phyloP scores from a whole-genome alignment of 1,284 basidiomycete species.

The Trichosporon ovoides region DNA sequence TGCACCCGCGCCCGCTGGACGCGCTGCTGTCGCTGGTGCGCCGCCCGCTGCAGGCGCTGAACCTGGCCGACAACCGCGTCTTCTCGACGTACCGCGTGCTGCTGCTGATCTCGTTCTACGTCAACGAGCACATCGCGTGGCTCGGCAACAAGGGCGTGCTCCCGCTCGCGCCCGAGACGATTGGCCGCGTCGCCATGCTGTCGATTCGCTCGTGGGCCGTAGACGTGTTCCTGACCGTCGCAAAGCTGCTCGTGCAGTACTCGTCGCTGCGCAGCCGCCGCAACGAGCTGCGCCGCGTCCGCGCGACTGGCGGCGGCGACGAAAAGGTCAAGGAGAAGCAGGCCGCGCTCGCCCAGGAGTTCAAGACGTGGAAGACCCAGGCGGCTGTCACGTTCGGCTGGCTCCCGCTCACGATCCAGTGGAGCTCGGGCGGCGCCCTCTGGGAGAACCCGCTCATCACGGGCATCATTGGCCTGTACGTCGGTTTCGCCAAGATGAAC shows the following conservation, averaged over 20 bases:
- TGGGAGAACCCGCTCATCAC: constrained; percentile 42
- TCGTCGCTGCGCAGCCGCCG: constrained; percentile 16
- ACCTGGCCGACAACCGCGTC: constrained; percentile 24
- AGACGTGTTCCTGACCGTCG: constrained; percentile 39
- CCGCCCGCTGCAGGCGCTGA: constrained; percentile 16
- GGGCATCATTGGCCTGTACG: constrained; percentile 27
- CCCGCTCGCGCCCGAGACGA: constrained; percentile 24
- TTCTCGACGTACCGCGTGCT: constrained; percentile 39
- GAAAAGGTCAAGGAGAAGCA: constrained; percentile 11
- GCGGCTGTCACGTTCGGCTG: constrained; percentile 38
- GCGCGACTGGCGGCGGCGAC: constrained; percentile 22
- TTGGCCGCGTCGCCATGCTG: neutral
- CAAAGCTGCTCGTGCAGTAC: constrained; percentile 30
- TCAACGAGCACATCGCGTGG: constrained; percentile 43
- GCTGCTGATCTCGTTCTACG: constrained; percentile 40
- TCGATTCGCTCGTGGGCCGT: constrained; percentile 41
- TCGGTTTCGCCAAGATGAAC: constrained; percentile 15
- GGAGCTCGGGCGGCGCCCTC: constrained; percentile 39
- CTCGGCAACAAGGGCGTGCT: constrained; percentile 41
- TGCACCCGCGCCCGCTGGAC: constrained; percentile 34
- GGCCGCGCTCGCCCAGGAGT: constrained; percentile 27
- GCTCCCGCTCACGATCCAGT: constrained; percentile 46
- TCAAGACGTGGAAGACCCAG: constrained; percentile 31
- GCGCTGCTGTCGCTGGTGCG: constrained; percentile 24
- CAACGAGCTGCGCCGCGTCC: constrained; percentile 15